A percentile compares a stretch with the other conserved stretches of the same genome.
Evolutionary conservation across 306 rosid species (phyloP).

Genomic region (Glycyrrhiza uralensis): DNA sequence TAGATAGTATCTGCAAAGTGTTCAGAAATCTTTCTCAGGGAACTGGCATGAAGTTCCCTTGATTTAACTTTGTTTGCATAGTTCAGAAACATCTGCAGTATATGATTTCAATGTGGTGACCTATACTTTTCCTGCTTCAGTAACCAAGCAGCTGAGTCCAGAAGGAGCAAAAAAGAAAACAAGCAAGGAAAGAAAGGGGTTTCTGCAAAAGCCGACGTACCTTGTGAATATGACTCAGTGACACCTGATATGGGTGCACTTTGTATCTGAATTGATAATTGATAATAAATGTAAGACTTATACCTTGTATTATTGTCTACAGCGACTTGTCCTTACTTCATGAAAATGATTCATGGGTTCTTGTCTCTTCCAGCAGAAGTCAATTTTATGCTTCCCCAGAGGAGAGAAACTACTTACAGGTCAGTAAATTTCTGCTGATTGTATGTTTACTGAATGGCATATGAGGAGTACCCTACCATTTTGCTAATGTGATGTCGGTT

Average conservation of each 20-base stretch:
- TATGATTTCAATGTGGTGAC: slow-evolving; percentile 2
- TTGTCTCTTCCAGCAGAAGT: slow-evolving; percentile 16
- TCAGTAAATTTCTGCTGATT: slow-evolving; percentile 15
- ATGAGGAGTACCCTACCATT: neutral
- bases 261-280: slow-evolving; percentile 60
- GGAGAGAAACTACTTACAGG: slow-evolving; percentile 25
- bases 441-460: neutral
- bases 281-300: slow-evolving; percentile 29
- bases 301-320: neutral
- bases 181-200: slow-evolving; percentile 53
- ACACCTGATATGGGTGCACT: slow-evolving; percentile 83
- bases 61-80: slow-evolving; percentile 13
- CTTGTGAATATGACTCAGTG: slow-evolving; percentile 38
- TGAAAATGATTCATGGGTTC: slow-evolving; percentile 2
- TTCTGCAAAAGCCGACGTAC: slow-evolving; percentile 31
- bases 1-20: neutral
- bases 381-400: slow-evolving; percentile 9
- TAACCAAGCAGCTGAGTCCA: slow-evolving; percentile 48
- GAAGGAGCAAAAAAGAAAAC: slow-evolving; percentile 50
- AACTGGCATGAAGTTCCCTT: neutral
- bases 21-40: neutral
- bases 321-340: neutral
- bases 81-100: neutral
- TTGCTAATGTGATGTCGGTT: neutral
- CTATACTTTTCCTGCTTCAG: slow-evolving; percentile 43